These are phyloP conservation scores for Capsicum chinense DNA, from an alignment of 257 asterid species.

Conservation along the genomic window DNA sequence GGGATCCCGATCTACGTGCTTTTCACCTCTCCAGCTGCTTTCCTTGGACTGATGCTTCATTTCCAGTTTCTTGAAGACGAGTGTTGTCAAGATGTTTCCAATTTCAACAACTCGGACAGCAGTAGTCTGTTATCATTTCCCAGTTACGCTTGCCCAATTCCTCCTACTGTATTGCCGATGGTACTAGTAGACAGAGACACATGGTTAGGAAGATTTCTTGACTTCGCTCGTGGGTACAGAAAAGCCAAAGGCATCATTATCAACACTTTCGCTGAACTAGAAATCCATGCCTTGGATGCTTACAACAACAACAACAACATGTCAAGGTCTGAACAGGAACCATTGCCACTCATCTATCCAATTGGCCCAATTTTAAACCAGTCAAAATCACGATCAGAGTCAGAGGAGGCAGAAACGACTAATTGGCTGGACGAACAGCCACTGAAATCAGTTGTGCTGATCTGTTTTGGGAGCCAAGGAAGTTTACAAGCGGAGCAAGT, in stretches of 20 bases:
- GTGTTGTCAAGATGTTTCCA: slow-evolving; percentile 43
- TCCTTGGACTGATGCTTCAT: slow-evolving; percentile 64
- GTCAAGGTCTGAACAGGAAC: slow-evolving; percentile 27
- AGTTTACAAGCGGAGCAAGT: slow-evolving; percentile 22
- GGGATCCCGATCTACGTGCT: slow-evolving; percentile 47
- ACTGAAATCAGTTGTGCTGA: slow-evolving; percentile 11
- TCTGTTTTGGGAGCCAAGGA: slow-evolving; percentile 36
- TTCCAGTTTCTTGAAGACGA: slow-evolving; percentile 67
- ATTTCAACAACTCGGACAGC: slow-evolving; percentile 33
- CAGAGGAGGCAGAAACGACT: slow-evolving; percentile 25
- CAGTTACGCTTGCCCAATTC: slow-evolving; percentile 51
- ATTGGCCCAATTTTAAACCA: slow-evolving; percentile 63
- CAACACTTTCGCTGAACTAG: slow-evolving; percentile 64
- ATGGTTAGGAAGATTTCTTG: slow-evolving; percentile 61
- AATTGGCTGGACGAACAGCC: slow-evolving; percentile 51
- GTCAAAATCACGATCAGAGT: slow-evolving; percentile 20
- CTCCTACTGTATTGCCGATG: slow-evolving; percentile 46
- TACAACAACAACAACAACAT: background rate
- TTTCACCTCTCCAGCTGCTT: slow-evolving; percentile 60
- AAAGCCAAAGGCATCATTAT: slow-evolving; percentile 59
- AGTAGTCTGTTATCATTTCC: slow-evolving; percentile 42
- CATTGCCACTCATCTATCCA: slow-evolving; percentile 54
- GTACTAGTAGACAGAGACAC: slow-evolving; percentile 46
- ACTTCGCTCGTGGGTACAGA: slow-evolving; percentile 58
- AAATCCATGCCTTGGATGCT: slow-evolving; percentile 50